Conservation (phyloP, 768 basidiomycete genomes). For the Leccinum aurantiacum region DNA sequence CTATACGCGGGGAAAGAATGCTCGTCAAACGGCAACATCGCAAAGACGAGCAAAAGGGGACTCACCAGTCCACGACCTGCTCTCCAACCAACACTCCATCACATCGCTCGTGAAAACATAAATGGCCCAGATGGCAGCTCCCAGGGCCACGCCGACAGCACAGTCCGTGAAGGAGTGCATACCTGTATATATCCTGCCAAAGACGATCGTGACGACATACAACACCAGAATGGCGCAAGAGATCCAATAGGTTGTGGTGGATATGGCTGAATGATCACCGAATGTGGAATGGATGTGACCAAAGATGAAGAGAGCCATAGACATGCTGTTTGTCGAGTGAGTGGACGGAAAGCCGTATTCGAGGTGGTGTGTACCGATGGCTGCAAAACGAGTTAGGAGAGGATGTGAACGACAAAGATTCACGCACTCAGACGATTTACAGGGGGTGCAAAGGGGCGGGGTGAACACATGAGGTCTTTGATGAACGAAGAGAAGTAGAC, state of each 20-base stretch:
- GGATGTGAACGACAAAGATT: not conserved
- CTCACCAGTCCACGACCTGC: constrained; percentile 38
- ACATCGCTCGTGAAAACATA: constrained; percentile 36
- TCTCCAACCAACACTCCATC: constrained; percentile 45
- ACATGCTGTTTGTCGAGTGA: constrained; percentile 88
- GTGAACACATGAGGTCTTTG: constrained; percentile 89
- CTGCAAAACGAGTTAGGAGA: constrained; percentile 35
- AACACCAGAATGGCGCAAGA: constrained; percentile 46
- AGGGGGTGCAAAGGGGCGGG: constrained; percentile 88
- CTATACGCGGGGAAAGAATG: constrained; percentile 25
- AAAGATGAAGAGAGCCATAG: constrained; percentile 82
- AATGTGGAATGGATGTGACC: constrained; percentile 56
- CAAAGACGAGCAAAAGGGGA: constrained; percentile 16
- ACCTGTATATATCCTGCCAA: constrained; percentile 78
- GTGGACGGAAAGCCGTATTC: constrained; percentile 98
- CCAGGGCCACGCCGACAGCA: constrained; percentile 59
- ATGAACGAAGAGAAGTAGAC: constrained; percentile 85
- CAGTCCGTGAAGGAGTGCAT: constrained; percentile 90
- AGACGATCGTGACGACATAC: constrained; percentile 73
- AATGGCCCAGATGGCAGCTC: constrained; percentile 59
- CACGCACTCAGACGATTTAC: constrained; percentile 82
- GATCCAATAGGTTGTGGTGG: constrained; percentile 43
- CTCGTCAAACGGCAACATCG: constrained; percentile 14
- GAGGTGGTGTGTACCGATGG: constrained; percentile 75
- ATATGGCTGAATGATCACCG: constrained; percentile 38